These are phyloP conservation scores for Pistacia vera DNA, from an alignment of 345 rosid species.

Conservation along the genomic window DNA sequence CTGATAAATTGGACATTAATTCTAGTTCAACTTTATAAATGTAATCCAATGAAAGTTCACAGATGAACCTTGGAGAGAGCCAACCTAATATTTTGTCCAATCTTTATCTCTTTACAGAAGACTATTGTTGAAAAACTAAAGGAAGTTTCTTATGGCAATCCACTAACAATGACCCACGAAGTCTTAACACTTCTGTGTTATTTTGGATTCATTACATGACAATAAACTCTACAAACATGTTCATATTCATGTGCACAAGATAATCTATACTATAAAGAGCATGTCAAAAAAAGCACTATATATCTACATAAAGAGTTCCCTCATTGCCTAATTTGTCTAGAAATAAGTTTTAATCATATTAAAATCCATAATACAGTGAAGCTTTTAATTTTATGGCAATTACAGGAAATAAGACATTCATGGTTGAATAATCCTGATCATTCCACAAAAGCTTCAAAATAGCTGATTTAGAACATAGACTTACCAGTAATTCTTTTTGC, in stretches of 20 bases:
- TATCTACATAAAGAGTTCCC: neutral
- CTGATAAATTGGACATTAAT: neutral
- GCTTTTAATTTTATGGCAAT: neutral
- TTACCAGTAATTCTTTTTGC: slow-evolving; percentile 88
- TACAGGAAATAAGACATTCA: neutral
- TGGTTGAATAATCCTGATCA: neutral
- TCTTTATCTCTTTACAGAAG: neutral
- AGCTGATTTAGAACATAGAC: slow-evolving; percentile 16
- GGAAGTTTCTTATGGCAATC: neutral
- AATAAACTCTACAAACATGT: neutral
- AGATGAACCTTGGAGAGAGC: neutral
- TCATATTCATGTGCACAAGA: neutral
- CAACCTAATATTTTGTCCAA: too few relatives aligned
- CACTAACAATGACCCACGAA: neutral
- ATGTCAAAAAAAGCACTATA: neutral
- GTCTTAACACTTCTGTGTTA: neutral
- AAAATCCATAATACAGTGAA: neutral
- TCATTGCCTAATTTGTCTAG: neutral
- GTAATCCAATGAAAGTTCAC: neutral
- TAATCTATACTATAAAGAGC: neutral
- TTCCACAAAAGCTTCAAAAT: neutral
- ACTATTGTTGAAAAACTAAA: neutral
- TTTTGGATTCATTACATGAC: neutral
- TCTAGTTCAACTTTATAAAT: too few relatives aligned
- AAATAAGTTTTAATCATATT: neutral